phyloP scores from a whole-genome alignment of 2,329 filamentous ascomycete genomes.

The Arthroderma sp. region DNA sequence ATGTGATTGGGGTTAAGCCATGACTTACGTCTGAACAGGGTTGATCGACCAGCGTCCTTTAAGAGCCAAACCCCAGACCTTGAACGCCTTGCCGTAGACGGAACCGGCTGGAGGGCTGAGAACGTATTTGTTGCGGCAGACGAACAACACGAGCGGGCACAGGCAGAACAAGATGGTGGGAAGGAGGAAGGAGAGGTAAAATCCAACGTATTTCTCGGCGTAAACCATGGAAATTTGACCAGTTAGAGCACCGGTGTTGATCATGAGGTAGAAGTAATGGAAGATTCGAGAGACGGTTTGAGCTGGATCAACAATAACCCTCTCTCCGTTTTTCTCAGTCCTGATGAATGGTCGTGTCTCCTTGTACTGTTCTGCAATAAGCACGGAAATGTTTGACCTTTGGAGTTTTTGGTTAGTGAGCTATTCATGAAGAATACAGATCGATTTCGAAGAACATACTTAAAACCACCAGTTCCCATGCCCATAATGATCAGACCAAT shows the following conservation, averaged over 20 bases:
- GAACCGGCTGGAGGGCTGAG: slow-evolving; percentile 57
- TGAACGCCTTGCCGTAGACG: slow-evolving; percentile 53
- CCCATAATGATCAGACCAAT: slow-evolving; percentile 55
- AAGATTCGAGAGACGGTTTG: slow-evolving; percentile 56
- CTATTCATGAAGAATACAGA: background rate
- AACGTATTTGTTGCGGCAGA: slow-evolving; percentile 50
- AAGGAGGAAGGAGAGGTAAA: slow-evolving; percentile 58
- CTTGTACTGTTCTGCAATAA: slow-evolving; percentile 58
- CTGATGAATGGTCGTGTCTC: slow-evolving; percentile 46
- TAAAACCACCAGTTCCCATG: slow-evolving; percentile 69
- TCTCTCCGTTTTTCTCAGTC: slow-evolving; percentile 45
- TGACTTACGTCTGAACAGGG: slow-evolving; percentile 42
- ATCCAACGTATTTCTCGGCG: slow-evolving; percentile 62
- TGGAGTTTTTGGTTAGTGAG: background rate
- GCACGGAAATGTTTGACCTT: slow-evolving; percentile 54
- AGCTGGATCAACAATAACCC: slow-evolving; percentile 57
- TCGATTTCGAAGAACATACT: slow-evolving; percentile 23
- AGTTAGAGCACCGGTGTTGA: slow-evolving; percentile 52
- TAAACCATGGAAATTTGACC: slow-evolving; percentile 58
- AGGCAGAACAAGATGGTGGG: slow-evolving; percentile 53
- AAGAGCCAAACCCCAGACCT: slow-evolving; percentile 46
- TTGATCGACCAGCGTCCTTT: slow-evolving; percentile 53
- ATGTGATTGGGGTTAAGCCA: background rate
- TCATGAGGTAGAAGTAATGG: slow-evolving; percentile 57
- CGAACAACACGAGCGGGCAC: slow-evolving; percentile 48